Evolutionary conservation across 345 rosid genomes (phyloP).

Genomic region (Brassica juncea): DNA sequence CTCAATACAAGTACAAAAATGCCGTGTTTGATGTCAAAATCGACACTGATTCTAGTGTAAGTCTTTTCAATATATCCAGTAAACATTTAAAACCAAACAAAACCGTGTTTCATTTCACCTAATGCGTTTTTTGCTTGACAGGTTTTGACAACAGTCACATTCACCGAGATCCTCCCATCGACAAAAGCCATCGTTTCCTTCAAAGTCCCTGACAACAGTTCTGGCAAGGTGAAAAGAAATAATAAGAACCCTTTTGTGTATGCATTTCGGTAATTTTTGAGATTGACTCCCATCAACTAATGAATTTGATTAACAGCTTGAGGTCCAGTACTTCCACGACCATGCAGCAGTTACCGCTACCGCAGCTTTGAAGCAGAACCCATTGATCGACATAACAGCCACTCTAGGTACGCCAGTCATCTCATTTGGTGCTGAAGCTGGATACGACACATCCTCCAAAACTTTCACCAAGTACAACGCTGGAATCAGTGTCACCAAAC

Average conservation of each 20-base stretch:
- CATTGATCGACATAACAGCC: conserved; percentile 68
- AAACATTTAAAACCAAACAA: neutral
- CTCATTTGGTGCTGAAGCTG: conserved; percentile 95
- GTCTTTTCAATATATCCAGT: conserved; percentile 21
- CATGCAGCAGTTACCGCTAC: conserved; percentile 75
- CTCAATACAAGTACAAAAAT: conserved; percentile 74
- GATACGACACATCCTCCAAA: conserved; percentile 69
- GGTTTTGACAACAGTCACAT: conserved; percentile 69
- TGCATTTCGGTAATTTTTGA: neutral
- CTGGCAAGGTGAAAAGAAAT: conserved; percentile 68
- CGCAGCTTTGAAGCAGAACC: conserved; percentile 69
- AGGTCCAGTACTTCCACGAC: conserved; percentile 82
- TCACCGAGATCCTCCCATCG: conserved; percentile 75
- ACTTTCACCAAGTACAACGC: conserved; percentile 80
- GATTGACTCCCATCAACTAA: neutral
- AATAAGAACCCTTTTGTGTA: neutral
- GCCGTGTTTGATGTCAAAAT: conserved; percentile 73
- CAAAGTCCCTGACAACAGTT: conserved; percentile 73
- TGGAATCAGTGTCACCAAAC: conserved; percentile 69
- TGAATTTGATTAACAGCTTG: conserved; percentile 52
- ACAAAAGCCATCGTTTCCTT: conserved; percentile 78
- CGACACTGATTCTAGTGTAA: conserved; percentile 79
- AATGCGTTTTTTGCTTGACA: conserved; percentile 36
- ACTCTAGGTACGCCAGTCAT: conserved; percentile 78
- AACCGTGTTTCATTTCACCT: neutral